These are phyloP conservation scores for Stagonosporopsis cucurbitacearum DNA, from an alignment of 2,329 filamentous ascomycete genomes.

Conservation along the genomic window DNA sequence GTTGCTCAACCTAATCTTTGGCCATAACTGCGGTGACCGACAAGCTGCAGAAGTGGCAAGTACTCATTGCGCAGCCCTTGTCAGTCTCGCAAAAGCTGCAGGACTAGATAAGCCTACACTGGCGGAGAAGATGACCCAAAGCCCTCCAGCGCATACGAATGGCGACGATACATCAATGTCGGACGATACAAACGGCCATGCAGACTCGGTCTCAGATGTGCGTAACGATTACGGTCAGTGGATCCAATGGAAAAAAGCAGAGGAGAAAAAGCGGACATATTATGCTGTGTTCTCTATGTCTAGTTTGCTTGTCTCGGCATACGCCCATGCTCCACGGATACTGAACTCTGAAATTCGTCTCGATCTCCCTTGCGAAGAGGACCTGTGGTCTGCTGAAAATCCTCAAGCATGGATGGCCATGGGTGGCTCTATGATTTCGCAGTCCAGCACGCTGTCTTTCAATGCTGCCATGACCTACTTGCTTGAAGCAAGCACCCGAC, in stretches of 20 bases:
- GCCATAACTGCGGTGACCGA: conserved; percentile 92
- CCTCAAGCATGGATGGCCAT: conserved; percentile 80
- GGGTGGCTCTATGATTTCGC: conserved; percentile 73
- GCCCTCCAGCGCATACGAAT: conserved; percentile 35
- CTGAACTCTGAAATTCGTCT: conserved; percentile 93
- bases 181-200: conserved; percentile 50
- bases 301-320: conserved; percentile 87
- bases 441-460: conserved; percentile 77
- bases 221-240: conserved; percentile 73
- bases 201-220: conserved; percentile 53
- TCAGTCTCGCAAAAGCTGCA: conserved; percentile 90
- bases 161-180: conserved; percentile 66
- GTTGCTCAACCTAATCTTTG: conserved; percentile 94
- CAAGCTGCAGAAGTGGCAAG: conserved; percentile 88
- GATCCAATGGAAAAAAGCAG: conserved; percentile 84
- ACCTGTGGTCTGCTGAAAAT: conserved; percentile 83
- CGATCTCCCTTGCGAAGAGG: conserved; percentile 90
- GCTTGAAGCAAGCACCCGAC: conserved; percentile 75
- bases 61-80: conserved; percentile 87
- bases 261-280: conserved; percentile 91
- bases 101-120: conserved; percentile 67
- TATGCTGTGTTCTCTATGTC: conserved; percentile 92
- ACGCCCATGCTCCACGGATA: conserved; percentile 88
- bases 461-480: conserved; percentile 81
- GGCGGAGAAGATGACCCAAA: conserved; percentile 29